Evolutionary conservation across 2,329 filamentous ascomycete species (phyloP).

Genomic region (Alternaria brassicicola): DNA sequence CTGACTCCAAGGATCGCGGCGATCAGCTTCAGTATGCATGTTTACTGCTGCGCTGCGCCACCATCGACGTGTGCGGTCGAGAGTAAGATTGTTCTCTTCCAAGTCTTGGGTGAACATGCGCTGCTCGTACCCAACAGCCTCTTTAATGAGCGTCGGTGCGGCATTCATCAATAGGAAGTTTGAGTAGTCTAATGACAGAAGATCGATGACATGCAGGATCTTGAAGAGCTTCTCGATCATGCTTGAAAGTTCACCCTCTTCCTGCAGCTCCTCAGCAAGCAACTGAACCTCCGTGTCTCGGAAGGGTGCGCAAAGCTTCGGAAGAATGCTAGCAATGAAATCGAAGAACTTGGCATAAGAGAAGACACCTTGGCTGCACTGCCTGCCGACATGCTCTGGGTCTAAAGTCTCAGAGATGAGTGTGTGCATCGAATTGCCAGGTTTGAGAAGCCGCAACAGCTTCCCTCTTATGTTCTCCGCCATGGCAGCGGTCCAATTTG

Average conservation of each 20-base stretch:
- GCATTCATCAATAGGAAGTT: slow-evolving; percentile 79
- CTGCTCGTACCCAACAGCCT: slow-evolving; percentile 75
- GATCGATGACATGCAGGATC: slow-evolving; percentile 75
- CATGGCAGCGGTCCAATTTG: slow-evolving; percentile 72
- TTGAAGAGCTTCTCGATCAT: slow-evolving; percentile 79
- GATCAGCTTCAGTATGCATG: slow-evolving; percentile 68
- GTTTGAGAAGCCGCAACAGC: slow-evolving; percentile 72
- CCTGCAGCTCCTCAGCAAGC: slow-evolving; percentile 64
- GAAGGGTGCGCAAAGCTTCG: slow-evolving; percentile 80
- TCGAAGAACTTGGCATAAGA: slow-evolving; percentile 82
- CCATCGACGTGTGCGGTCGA: slow-evolving; percentile 67
- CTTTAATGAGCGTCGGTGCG: slow-evolving; percentile 72
- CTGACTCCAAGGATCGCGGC: slow-evolving; percentile 71
- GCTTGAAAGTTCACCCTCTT: slow-evolving; percentile 59
- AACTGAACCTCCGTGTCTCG: slow-evolving; percentile 77
- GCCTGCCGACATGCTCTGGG: slow-evolving; percentile 70
- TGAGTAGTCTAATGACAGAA: slow-evolving; percentile 79
- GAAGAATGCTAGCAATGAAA: slow-evolving; percentile 75
- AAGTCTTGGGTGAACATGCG: slow-evolving; percentile 72
- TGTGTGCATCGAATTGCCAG: slow-evolving; percentile 74
- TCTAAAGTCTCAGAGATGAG: slow-evolving; percentile 79
- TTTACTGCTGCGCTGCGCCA: slow-evolving; percentile 70
- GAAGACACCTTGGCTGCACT: slow-evolving; percentile 74
- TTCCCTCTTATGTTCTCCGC: slow-evolving; percentile 74
- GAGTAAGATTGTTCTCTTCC: slow-evolving; percentile 59